Base-by-base conservation (phyloP, 352 stramenopile genomes). In the Phytophthora sansomeana region DNA sequence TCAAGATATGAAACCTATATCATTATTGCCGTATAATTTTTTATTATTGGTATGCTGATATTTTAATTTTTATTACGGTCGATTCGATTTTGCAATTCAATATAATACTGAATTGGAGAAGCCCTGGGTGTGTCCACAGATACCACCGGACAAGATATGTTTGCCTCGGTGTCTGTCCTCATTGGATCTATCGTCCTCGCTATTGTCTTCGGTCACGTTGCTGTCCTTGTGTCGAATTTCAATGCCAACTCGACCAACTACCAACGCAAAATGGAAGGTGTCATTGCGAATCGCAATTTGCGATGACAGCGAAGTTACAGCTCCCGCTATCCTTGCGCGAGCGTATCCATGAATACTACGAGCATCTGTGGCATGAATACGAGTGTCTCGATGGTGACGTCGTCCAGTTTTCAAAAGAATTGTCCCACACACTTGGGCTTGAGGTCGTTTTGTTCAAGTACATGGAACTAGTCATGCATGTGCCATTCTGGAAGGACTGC, bases 311-410 rank as follows among this genome's bases (percentile, higher is more conserved):
- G 3, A 87, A 90, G 32, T 35, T 89, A 14, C 52, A 78, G 19
- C 64, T 94, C 0, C 86, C 84, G 0, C 7, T 46, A 0, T 26
- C 60, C 1, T 39, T 94, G 1, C 82, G 84, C 1, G 78, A 91
- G 13, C 70, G 84, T 19, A 86, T 92, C 8, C 75, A 78, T 21
- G 66, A 84, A 39, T 91, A 91, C 35, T 93, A 91, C 51, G 78
- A 81, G 16, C 78, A 91, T 55, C 47, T 93, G 11, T 89, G 77
- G 72, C 58, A 74, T 42, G 79, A 91, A 53, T 89, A 91, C 63
- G 75, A 91, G 61, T 87, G 74, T 29, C 44, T 91, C 6, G 76
- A 93, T 49, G 79, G 80, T 6, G 64, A 83, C 19, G 73, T 89
- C 14, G 69, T 77, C 2, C 53, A 67, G 11, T 90, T 93, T 50